A percentile compares a stretch with the other conserved stretches of the same genome.
phyloP scores from a whole-genome alignment of 176 grass and related monocot genomes.

The Miscanthus lutarioriparius region DNA sequence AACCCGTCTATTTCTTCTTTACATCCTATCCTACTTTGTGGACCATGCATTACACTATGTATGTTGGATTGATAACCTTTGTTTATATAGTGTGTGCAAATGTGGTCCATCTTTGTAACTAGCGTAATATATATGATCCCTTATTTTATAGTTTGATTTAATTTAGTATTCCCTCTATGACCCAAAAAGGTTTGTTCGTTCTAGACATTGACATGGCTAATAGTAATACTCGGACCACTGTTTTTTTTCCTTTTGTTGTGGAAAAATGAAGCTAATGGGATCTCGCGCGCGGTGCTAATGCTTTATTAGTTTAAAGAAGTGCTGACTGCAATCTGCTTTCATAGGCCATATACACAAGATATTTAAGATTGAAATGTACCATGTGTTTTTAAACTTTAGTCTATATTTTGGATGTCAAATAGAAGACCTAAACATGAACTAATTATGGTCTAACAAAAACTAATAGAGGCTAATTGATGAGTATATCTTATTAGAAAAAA shows the following conservation, averaged over 20 bases:
- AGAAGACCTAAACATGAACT: no score
- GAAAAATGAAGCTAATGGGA: neutral
- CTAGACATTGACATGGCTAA: no score
- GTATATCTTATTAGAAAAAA: no score
- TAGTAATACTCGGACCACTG: neutral
- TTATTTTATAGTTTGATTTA: neutral
- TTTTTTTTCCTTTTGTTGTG: neutral
- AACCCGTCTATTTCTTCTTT: neutral
- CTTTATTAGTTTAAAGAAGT: neutral
- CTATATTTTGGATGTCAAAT: no score
- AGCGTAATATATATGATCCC: neutral
- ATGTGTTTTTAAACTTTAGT: no score
- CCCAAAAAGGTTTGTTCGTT: neutral
- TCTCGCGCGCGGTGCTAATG: neutral
- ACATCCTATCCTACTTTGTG: conserved; percentile 20
- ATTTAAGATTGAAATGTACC: neutral
- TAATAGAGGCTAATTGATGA: no score
- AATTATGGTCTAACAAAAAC: no score
- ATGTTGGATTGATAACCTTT: neutral
- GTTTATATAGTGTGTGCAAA: neutral
- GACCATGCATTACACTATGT: conserved; percentile 15
- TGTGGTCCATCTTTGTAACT: neutral
- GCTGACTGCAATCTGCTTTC: neutral
- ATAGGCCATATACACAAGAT: neutral
- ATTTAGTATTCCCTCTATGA: neutral